These are phyloP conservation scores for Golubevia pallescens DNA, from an alignment of 1,284 basidiomycete species.

Conservation along the genomic window DNA sequence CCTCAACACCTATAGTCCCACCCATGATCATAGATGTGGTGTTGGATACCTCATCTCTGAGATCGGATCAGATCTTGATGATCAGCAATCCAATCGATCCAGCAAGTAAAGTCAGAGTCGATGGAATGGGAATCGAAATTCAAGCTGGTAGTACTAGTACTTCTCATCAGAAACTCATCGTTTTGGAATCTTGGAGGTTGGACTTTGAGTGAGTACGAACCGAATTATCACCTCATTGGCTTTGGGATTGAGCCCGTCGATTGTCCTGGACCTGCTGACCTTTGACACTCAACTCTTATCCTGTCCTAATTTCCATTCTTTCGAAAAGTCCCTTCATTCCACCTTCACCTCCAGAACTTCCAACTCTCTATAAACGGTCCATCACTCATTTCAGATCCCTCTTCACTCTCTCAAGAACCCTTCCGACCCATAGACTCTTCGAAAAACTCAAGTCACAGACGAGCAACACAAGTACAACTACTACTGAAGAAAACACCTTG, in stretches of 20 bases:
- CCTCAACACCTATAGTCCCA: conserved; percentile 23
- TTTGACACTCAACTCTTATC: conserved; percentile 15
- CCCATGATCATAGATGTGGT: conserved; percentile 61
- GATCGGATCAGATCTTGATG: conserved; percentile 47
- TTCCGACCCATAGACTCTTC: conserved; percentile 48
- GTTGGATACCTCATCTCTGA: conserved; percentile 51
- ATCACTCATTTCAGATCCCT: conserved; percentile 60
- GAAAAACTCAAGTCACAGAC: too few species aligned
- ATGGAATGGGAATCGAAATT: not conserved
- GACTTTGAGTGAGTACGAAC: not conserved
- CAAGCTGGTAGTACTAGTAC: not conserved
- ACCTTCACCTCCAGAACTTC: conserved; percentile 34
- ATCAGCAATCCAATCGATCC: conserved; percentile 27
- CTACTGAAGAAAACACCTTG: too few species aligned
- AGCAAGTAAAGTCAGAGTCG: conserved; percentile 26
- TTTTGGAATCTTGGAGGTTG: conserved; percentile 1
- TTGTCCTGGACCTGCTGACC: conserved; percentile 44
- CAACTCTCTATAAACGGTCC: conserved; percentile 62
- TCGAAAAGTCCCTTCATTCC: conserved; percentile 7
- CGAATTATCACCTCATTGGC: not conserved
- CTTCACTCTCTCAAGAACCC: conserved; percentile 37
- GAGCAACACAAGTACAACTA: too few species aligned
- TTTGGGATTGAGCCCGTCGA: conserved; percentile 7
- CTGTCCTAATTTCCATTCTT: conserved; percentile 11
- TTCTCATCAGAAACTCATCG: conserved; percentile 2